Conservation (phyloP, 805 yeast genomes). For the Dipodascus albidus region DNA sequence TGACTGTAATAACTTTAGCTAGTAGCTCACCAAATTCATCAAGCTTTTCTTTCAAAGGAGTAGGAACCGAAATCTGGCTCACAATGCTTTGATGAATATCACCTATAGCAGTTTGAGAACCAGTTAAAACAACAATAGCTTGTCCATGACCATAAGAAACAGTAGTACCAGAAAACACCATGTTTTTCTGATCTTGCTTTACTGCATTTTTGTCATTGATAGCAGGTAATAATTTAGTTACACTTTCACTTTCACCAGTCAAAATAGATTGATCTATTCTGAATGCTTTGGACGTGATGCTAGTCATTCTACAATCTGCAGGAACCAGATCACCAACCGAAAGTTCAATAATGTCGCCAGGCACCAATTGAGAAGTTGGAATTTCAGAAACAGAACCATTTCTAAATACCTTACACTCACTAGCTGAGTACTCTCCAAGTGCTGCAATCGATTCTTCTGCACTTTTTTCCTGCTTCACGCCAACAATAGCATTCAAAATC, state of each 20-base stretch:
- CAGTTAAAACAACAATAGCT: conserved; percentile 87
- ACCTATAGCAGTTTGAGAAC: conserved; percentile 82
- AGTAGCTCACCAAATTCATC: conserved; percentile 85
- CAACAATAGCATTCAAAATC: conserved; percentile 80
- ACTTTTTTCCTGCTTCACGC: conserved; percentile 90
- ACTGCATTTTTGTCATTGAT: conserved; percentile 6
- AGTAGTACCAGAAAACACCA: conserved; percentile 92
- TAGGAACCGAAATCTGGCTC: conserved; percentile 84
- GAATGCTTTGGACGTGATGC: conserved; percentile 53
- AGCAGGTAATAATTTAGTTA: conserved; percentile 42
- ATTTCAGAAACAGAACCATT: conserved; percentile 64
- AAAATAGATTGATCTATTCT: conserved; percentile 83
- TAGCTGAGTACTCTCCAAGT: conserved; percentile 79
- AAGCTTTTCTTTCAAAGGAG: conserved; percentile 91
- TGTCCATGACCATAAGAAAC: conserved; percentile 90
- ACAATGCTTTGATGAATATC: conserved; percentile 80
- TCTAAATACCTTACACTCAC: conserved; percentile 80
- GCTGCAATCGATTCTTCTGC: conserved; percentile 92
- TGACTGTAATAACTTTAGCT: conserved; percentile 67
- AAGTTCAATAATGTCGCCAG: conserved; percentile 84
- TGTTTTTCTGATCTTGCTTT: conserved; percentile 46
- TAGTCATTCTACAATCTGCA: conserved; percentile 73
- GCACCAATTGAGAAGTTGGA: conserved; percentile 74
- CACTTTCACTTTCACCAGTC: conserved; percentile 91
- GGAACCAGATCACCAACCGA: conserved; percentile 89